Evolutionary conservation across 1,284 basidiomycete genomes (phyloP).

Genomic region (Boletus holoroseus): DNA sequence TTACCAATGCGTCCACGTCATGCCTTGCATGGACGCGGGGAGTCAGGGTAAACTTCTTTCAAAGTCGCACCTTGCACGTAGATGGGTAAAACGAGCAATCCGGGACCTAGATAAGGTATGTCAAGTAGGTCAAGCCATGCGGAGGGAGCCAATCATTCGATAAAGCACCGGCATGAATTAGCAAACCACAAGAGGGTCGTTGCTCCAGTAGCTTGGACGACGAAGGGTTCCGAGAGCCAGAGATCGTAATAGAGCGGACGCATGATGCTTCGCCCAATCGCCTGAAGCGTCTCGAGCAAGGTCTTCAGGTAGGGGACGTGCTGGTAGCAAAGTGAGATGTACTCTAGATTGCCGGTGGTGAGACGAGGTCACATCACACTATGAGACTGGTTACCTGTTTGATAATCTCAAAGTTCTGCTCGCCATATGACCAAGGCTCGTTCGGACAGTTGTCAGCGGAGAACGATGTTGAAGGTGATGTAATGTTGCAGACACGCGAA

Average conservation of each 20-base stretch:
- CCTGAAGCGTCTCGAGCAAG: slow-evolving; percentile 25
- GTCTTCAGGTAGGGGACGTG: slow-evolving; percentile 31
- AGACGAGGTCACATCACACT: not conserved
- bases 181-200: slow-evolving; percentile 35
- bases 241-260: slow-evolving; percentile 36
- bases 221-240: slow-evolving; percentile 32
- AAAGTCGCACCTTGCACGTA: slow-evolving; percentile 30
- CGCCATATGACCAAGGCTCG: slow-evolving; percentile 39
- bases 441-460: not conserved
- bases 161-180: slow-evolving; percentile 36
- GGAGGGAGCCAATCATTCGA: not conserved
- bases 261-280: slow-evolving; percentile 29
- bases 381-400: slow-evolving; percentile 25
- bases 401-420: slow-evolving; percentile 31
- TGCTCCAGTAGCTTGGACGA: slow-evolving; percentile 27
- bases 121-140: not conserved
- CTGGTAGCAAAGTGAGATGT: slow-evolving; percentile 38
- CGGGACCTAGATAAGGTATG: slow-evolving; percentile 27
- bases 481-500: not conserved
- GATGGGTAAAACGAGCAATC: slow-evolving; percentile 37
- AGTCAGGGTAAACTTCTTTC: slow-evolving; percentile 36
- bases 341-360: slow-evolving; percentile 21
- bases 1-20: slow-evolving; percentile 37
- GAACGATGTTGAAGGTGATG: not conserved
- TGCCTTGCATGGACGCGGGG: slow-evolving; percentile 17